Conservation (phyloP, 768 basidiomycete species). For the Pleurotus sapidus region DNA sequence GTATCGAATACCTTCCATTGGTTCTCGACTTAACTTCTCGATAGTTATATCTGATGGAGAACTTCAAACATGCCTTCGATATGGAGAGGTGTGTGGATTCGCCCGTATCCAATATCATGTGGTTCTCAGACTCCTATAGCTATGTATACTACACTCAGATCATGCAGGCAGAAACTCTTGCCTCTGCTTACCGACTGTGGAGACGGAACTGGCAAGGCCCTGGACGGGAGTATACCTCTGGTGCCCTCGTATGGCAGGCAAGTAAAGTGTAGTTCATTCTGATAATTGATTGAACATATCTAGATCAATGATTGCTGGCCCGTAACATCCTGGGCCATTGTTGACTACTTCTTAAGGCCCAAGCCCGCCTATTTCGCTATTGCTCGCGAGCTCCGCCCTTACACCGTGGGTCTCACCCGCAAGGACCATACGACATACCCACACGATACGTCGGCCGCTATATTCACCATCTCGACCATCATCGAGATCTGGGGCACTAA, state of each 20-base stretch:
- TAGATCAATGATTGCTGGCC: conserved; percentile 95
- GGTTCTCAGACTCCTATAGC: conserved; percentile 32
- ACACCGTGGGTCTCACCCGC: conserved; percentile 83
- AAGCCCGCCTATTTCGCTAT: conserved; percentile 91
- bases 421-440: conserved; percentile 62
- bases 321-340: conserved; percentile 89
- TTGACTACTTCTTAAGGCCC: conserved; percentile 90
- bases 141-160: conserved; percentile 94
- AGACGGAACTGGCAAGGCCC: conserved; percentile 88
- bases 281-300: background rate
- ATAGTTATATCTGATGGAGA: conserved; percentile 89
- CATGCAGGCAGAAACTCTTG: conserved; percentile 93
- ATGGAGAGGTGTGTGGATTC: conserved; percentile 63
- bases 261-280: conserved; percentile 13
- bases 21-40: conserved; percentile 1
- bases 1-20: background rate
- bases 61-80: conserved; percentile 87
- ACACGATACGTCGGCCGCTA: conserved; percentile 61
- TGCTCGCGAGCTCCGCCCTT: conserved; percentile 76
- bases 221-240: conserved; percentile 82
- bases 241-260: conserved; percentile 95
- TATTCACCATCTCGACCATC: conserved; percentile 61
- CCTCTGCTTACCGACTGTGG: conserved; percentile 89
- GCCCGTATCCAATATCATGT: conserved; percentile 4
- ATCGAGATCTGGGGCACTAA: conserved; percentile 91